Base-by-base conservation (phyloP, 345 rosid genomes). In the Combretum micranthum region DNA sequence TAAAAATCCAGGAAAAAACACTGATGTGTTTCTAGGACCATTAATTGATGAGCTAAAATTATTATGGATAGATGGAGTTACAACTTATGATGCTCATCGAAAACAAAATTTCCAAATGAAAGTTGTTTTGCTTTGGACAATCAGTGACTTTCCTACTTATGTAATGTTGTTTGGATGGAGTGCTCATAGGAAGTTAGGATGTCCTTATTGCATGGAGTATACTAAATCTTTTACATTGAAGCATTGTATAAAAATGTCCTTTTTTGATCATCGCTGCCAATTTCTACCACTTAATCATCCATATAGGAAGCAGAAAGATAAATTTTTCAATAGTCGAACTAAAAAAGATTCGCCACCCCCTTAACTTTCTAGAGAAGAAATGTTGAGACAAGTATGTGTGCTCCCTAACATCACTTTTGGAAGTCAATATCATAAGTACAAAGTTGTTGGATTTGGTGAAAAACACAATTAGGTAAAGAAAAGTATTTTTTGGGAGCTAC, bases 1-100 rank as follows among this genome's bases (percentile, higher is more conserved):
- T 1, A 44, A 19, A 2, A 56, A 37, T 44, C 67, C 49, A 11
- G 51, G 51, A 9, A 18, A 68, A 0, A 16, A 20, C 1, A 8
- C 62, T 0, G 57, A 68, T 62, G 54, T 68, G 1, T 61, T 42
- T 13, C 25, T 62, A 13, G 18, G 56, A 39, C 58, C 67, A 0
- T 14, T 68, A 3, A 51, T 62, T 19, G n/a, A n/a, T n/a, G n/a
- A n/a, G n/a, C n/a, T n/a, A n/a, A n/a, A n/a, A n/a, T n/a, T n/a
- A n/a, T n/a, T 63, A 13, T 54, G 60, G 48, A 16, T 19, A 0
- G n/a, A 7, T 23, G 64, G 64, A 10, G 20, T 61, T 4, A n/a
- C 12, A 12, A 43, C 54, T 13, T 63, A 48, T 15, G 48, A 47
- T 19, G 21, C 47, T 1, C 20, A 12, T 11, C 17, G 6, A 6